These are phyloP conservation scores for Glonium stellatum DNA, from an alignment of 495 filamentous ascomycete species.

Conservation along the genomic window DNA sequence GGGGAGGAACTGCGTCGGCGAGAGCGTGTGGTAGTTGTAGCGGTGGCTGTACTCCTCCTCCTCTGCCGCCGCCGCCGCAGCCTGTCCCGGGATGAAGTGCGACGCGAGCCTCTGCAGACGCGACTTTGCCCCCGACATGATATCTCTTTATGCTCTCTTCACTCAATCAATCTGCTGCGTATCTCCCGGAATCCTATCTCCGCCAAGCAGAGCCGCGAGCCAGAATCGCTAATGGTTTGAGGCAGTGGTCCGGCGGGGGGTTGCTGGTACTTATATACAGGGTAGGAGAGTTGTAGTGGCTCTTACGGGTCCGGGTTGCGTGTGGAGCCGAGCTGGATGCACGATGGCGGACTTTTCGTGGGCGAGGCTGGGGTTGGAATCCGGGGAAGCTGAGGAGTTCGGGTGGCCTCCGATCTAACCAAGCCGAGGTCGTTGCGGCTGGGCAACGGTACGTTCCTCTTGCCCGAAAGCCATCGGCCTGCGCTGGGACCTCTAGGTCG, in stretches of 20 bases:
- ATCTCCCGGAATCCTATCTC: too few relatives aligned
- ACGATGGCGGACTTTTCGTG: too few relatives aligned
- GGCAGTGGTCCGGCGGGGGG: too few relatives aligned
- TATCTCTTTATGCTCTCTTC: too few relatives aligned
- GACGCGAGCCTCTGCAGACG: constrained; percentile 57
- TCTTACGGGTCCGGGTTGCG: too few relatives aligned
- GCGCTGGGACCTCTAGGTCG: neutral
- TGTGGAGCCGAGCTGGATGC: too few relatives aligned
- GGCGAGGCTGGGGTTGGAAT: neutral
- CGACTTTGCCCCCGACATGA: too few relatives aligned
- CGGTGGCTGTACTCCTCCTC: constrained; percentile 41
- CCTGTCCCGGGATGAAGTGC: constrained; percentile 47
- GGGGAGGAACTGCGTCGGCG: constrained; percentile 82
- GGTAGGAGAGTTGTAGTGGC: too few relatives aligned
- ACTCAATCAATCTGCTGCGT: too few relatives aligned
- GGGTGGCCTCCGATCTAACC: neutral
- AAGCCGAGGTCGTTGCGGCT: neutral
- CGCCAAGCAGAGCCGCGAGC: too few relatives aligned
- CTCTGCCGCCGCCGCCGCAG: constrained; percentile 34
- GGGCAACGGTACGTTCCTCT: neutral
- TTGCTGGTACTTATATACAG: too few relatives aligned
- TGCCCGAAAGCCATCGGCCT: neutral
- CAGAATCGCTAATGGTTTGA: too few relatives aligned
- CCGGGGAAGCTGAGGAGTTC: neutral
- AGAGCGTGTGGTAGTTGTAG: constrained; percentile 70